A percentile compares a stretch with the other conserved stretches of the same genome.
phyloP scores from a whole-genome alignment of 352 stramenopile species.

The Phytophthora crassamura region DNA sequence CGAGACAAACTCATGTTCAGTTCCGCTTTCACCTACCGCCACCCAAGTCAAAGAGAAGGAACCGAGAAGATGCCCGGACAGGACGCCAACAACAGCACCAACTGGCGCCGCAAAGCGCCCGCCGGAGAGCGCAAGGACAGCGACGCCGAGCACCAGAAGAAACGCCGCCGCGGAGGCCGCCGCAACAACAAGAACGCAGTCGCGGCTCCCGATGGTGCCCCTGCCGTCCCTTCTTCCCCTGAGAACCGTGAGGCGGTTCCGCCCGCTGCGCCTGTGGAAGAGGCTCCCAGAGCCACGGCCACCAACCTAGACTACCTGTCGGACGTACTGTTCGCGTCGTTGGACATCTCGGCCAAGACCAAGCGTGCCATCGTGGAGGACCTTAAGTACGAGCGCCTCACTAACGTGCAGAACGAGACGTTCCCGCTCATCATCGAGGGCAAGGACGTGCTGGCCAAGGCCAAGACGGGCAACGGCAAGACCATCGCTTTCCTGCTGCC shows the following conservation, averaged over 20 bases:
- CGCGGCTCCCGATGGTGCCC: background rate
- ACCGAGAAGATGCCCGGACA: constrained; percentile 25
- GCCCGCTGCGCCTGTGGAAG: background rate
- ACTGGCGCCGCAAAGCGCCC: constrained; percentile 45
- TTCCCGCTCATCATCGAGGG: constrained; percentile 78
- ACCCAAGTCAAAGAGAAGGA: constrained; percentile 2
- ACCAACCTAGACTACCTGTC: constrained; percentile 59
- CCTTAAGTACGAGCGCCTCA: constrained; percentile 90
- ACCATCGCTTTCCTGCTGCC: constrained; percentile 90
- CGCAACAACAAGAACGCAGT: constrained; percentile 35
- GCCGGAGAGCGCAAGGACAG: constrained; percentile 45
- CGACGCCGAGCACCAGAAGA: constrained; percentile 62
- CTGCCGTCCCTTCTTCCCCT: constrained; percentile 3
- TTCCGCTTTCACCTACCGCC: constrained; percentile 14
- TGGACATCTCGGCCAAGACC: constrained; percentile 64
- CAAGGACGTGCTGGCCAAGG: constrained; percentile 92
- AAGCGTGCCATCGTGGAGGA: constrained; percentile 81
- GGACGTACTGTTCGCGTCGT: constrained; percentile 59
- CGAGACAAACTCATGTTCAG: constrained; percentile 5
- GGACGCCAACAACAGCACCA: constrained; percentile 26
- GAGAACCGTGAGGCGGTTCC: constrained; percentile 12
- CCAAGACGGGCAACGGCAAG: constrained; percentile 92
- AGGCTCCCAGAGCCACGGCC: constrained; percentile 10
- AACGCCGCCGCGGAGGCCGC: constrained; percentile 57
- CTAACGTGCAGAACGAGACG: constrained; percentile 89